Evolutionary conservation across 129 eudicot species (phyloP).

Genomic region (Ambrosia trifida): DNA sequence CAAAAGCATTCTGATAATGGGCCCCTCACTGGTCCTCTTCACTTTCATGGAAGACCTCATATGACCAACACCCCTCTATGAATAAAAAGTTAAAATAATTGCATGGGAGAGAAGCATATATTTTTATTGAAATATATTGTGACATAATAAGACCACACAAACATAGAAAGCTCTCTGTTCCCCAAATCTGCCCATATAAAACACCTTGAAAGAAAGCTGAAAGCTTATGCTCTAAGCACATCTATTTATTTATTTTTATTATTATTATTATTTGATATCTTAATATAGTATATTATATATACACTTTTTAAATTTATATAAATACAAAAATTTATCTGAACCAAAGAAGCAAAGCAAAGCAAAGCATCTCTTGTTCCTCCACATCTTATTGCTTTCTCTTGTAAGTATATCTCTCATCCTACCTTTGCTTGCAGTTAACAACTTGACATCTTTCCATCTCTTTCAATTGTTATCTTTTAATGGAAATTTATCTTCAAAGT

Average conservation of each 20-base stretch:
- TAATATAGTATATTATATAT: slow-evolving; percentile 9
- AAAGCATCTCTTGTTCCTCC: slow-evolving; percentile 62
- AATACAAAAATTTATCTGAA: slow-evolving; percentile 29
- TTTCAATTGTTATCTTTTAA: slow-evolving; percentile 34
- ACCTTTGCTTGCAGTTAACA: slow-evolving; percentile 86
- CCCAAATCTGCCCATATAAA: slow-evolving; percentile 42
- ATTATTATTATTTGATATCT: slow-evolving; percentile 17
- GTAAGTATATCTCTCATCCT: slow-evolving; percentile 72
- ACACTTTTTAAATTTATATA: slow-evolving; percentile 28
- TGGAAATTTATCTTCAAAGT: slow-evolving; percentile 55
- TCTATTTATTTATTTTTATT: slow-evolving; percentile 17
- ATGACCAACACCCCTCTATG: slow-evolving; percentile 38
- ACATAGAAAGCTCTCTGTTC: slow-evolving; percentile 26
- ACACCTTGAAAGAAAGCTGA: slow-evolving; percentile 44
- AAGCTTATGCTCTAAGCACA: slow-evolving; percentile 71
- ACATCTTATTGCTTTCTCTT: slow-evolving; percentile 39
- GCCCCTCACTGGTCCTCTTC: slow-evolving; percentile 34
- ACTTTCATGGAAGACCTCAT: slow-evolving; percentile 35
- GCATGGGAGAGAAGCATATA: slow-evolving; percentile 35
- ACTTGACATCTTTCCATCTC: slow-evolving; percentile 41
- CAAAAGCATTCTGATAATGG: slow-evolving; percentile 36
- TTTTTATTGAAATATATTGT: slow-evolving; percentile 40
- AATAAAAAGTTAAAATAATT: slow-evolving; percentile 45
- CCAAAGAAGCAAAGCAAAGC: slow-evolving; percentile 45
- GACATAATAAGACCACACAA: slow-evolving; percentile 42